Base-by-base conservation (phyloP, 805 yeast species). In the Crinitomyces ghanaensis region DNA sequence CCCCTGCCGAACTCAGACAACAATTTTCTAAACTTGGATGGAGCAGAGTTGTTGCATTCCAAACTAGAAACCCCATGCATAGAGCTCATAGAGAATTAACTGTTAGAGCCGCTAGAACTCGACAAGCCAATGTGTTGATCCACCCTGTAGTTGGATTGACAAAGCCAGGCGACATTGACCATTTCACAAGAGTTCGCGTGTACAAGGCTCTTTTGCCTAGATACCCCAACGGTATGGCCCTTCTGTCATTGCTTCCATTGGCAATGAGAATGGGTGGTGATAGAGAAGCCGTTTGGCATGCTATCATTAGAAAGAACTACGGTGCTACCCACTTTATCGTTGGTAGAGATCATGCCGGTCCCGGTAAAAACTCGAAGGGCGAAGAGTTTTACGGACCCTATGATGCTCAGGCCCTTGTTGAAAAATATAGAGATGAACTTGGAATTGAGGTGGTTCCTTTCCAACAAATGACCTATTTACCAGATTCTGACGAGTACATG, bases 261-360 rank as follows among this genome's bases (percentile, higher is more conserved):
- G 97, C 97, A 25, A 86, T 86, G 97, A 77, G 97, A 69, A 86
- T 86, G 97, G 96, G 91, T 36, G 97, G 97, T 59, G 96, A 88
- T 59, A 75, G 94, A 57, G 97, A 86, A 63, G 97, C 97, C 15
- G 81, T 86, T 28, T 88, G 96, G 96, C 97, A 86, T 56, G 95
- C 96, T 12, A 78, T 88, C 51, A 86, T 86, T 56, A 80, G 97
- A 62, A 83, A 84, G 67, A 86, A 86, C 64, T 85, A 77, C 55
- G 97, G 97, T 54, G 95, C 94, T 36, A 80, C 95, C 34, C 96
- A 88, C 58, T 88, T 88, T 65, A 86, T 86, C 52, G 95, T 86
- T 31, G 97, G 97, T 40, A 79, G 97, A 67, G 96, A 86, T 60
- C 97, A 86, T 54, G 97, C 97, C 34, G 96, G 96, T 40, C 96